These are phyloP conservation scores for Borealophlyctis nickersoniae DNA, from an alignment of 192 early-diverging fungal species.

Conservation along the genomic window DNA sequence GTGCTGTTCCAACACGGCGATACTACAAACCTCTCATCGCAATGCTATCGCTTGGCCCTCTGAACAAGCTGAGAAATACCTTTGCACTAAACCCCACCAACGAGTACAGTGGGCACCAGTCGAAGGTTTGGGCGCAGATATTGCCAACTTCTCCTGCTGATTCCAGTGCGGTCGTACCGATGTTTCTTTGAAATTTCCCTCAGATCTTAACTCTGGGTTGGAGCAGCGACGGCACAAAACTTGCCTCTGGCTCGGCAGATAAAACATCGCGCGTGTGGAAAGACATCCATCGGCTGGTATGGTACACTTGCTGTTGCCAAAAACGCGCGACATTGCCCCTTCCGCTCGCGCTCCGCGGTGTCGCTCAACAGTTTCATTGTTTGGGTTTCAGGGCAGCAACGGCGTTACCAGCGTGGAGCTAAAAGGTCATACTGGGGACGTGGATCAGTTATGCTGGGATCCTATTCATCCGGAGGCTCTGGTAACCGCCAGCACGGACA, in stretches of 20 bases:
- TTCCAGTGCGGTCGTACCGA: constrained; percentile 8
- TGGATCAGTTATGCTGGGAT: constrained; percentile 78
- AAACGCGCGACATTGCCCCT: not conserved
- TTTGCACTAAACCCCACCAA: constrained; percentile 12
- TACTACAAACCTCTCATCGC: no score
- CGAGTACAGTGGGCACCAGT: constrained; percentile 32
- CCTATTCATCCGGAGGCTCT: constrained; percentile 67
- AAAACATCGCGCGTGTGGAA: constrained; percentile 70
- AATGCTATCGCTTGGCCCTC: no score
- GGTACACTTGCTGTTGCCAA: not conserved
- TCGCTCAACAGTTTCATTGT: not conserved
- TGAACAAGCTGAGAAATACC: constrained; percentile 2
- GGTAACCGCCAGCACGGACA: constrained; percentile 75
- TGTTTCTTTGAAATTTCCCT: not conserved
- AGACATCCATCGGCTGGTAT: constrained; percentile 54
- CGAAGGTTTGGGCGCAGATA: constrained; percentile 18
- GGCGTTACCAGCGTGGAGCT: constrained; percentile 64
- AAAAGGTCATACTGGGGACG: constrained; percentile 72
- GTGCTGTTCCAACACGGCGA: no score
- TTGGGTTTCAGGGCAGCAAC: constrained; percentile 29
- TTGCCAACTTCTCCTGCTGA: not conserved
- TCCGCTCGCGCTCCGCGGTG: not conserved
- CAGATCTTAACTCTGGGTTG: constrained; percentile 71
- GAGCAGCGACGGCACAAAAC: constrained; percentile 64
- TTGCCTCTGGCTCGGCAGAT: constrained; percentile 74